Conservation (phyloP, 495 filamentous ascomycete genomes). For the Neurospora pannonica region DNA sequence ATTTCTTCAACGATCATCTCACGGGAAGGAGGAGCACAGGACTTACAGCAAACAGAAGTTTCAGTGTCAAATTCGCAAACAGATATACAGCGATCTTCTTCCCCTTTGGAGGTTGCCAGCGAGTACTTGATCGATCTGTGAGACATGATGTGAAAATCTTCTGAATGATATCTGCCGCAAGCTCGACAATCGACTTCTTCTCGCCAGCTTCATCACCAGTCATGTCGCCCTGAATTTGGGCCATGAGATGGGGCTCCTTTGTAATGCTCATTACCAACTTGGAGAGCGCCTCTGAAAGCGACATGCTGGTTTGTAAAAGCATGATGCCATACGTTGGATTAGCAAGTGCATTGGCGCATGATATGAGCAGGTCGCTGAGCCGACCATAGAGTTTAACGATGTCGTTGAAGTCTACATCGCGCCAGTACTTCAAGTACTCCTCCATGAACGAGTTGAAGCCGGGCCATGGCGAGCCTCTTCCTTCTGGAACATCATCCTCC, state of each 20-base stretch:
- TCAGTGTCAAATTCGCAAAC: conserved; percentile 84
- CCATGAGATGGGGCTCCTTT: conserved; percentile 59
- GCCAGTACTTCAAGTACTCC: conserved; percentile 68
- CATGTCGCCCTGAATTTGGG: conserved; percentile 39
- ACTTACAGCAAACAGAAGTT: conserved; percentile 72
- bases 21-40: background rate
- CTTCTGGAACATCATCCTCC: conserved; percentile 37
- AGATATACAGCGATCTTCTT: conserved; percentile 82
- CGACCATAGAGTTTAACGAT: conserved; percentile 64
- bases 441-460: conserved; percentile 68
- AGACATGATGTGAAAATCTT: conserved; percentile 87
- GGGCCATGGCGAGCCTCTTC: conserved; percentile 55
- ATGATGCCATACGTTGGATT: conserved; percentile 69
- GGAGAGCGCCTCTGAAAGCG: conserved; percentile 65
- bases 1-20: background rate
- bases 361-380: conserved; percentile 60
- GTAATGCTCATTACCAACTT: conserved; percentile 74
- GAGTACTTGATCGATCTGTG: conserved; percentile 62
- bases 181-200: conserved; percentile 69
- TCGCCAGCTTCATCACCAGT: conserved; percentile 47
- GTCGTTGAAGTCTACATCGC: conserved; percentile 67
- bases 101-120: conserved; percentile 56
- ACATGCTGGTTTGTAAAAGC: conserved; percentile 67
- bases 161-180: conserved; percentile 76
- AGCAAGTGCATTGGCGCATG: conserved; percentile 70